Conservation (phyloP, 345 rosid species). For the Citrus mangshanensis region DNA sequence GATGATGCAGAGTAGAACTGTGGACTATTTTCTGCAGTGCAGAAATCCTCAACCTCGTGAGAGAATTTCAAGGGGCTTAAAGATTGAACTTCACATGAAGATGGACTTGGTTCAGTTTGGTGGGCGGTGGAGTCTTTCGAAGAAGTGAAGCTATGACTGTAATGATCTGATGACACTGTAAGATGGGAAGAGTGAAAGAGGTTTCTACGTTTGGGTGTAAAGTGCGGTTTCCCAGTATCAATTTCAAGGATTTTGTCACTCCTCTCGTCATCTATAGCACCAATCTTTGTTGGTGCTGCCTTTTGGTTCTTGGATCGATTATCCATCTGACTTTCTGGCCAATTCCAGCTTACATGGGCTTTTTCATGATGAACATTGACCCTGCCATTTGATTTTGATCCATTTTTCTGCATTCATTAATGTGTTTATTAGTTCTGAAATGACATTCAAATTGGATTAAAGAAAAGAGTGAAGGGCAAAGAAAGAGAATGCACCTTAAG, state of each 20-base stretch:
- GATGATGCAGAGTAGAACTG: constrained; percentile 70
- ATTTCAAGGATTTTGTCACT: constrained; percentile 71
- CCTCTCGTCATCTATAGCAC: constrained; percentile 34
- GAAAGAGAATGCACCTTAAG: constrained; percentile 43
- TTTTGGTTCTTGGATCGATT: constrained; percentile 35
- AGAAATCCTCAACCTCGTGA: constrained; percentile 43
- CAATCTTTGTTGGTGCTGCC: constrained; percentile 25
- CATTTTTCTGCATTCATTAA: constrained; percentile 48
- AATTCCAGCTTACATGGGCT: constrained; percentile 23
- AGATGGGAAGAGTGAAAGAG: constrained; percentile 42
- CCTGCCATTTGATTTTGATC: constrained; percentile 51
- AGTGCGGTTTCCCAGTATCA: constrained; percentile 50
- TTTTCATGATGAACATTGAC: constrained; percentile 26
- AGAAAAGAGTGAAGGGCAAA: background rate
- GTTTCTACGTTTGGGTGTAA: constrained; percentile 44
- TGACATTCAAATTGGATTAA: background rate
- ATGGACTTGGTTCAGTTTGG: constrained; percentile 45
- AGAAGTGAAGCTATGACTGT: constrained; percentile 34
- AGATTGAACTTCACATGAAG: constrained; percentile 59
- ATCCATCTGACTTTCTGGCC: constrained; percentile 29
- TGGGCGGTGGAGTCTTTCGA: constrained; percentile 51
- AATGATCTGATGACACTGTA: constrained; percentile 34
- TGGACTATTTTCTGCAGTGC: constrained; percentile 79
- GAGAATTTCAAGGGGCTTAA: constrained; percentile 37
- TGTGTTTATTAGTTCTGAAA: background rate